Conservation (phyloP, 192 early-diverging fungal genomes). For the Nowakowskiella sp. region DNA sequence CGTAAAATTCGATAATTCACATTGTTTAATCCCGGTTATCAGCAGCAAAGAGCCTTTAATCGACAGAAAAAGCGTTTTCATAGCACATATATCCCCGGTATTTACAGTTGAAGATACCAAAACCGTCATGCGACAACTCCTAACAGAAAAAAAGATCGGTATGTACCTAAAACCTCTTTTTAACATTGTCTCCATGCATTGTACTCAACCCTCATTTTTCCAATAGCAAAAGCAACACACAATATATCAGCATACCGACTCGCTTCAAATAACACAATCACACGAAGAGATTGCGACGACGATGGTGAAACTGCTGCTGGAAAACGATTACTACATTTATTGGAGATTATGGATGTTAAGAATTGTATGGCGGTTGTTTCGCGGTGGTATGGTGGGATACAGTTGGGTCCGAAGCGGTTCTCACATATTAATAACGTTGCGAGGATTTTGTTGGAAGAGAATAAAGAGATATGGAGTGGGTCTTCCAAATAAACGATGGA, state of each 20-base stretch:
- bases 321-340: conserved; percentile 64
- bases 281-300: conserved; percentile 76
- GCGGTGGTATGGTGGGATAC: conserved; percentile 84
- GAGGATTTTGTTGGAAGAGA: conserved; percentile 53
- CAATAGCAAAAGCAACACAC: conserved; percentile 59
- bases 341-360: conserved; percentile 62
- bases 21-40: conserved; percentile 30
- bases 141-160: conserved; percentile 65
- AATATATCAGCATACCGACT: conserved; percentile 87
- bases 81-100: conserved; percentile 66
- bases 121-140: conserved; percentile 40
- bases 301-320: conserved; percentile 93
- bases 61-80: conserved; percentile 78
- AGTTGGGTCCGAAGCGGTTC: conserved; percentile 78
- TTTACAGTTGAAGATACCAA: conserved; percentile 46
- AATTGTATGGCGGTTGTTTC: conserved; percentile 77
- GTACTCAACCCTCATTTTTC: too few species aligned
- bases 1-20: neutral
- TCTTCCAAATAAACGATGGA: too few species aligned
- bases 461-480: too few species aligned
- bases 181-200: too few species aligned
- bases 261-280: conserved; percentile 35
- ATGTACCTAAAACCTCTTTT: conserved; percentile 14
- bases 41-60: conserved; percentile 49
- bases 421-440: conserved; percentile 87